Evolutionary conservation across 768 basidiomycete genomes (phyloP).

Genomic region (Tulasnella sp.): DNA sequence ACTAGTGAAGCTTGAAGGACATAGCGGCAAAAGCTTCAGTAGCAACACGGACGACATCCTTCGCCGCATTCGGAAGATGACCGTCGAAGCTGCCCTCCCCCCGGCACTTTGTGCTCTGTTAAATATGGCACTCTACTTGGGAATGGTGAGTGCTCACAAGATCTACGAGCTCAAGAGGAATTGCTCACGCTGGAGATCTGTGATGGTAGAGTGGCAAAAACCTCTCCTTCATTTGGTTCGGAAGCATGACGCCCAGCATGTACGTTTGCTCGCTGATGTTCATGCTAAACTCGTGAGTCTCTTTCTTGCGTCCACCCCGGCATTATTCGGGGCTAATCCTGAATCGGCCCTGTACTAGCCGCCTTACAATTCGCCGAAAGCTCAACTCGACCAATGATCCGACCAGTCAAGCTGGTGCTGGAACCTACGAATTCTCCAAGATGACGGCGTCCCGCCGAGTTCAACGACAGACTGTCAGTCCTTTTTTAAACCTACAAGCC

Average conservation of each 20-base stretch:
- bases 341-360: background rate
- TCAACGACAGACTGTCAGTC: background rate
- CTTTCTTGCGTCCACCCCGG: background rate
- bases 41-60: background rate
- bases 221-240: background rate
- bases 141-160: constrained; percentile 1
- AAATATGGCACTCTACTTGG: background rate
- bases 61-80: background rate
- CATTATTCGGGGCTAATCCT: background rate
- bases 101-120: constrained; percentile 9
- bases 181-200: background rate
- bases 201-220: background rate
- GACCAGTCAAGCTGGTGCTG: background rate
- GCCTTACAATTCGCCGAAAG: background rate
- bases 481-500: background rate
- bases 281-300: constrained; percentile 13
- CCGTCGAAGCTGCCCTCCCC: constrained; percentile 9
- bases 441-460: background rate
- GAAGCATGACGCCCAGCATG: constrained; percentile 3
- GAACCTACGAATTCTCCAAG: background rate
- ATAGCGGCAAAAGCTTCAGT: background rate
- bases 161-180: background rate
- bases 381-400: background rate
- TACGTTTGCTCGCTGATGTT: constrained; percentile 10
- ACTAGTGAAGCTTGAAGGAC: background rate